A percentile compares a stretch with the other conserved stretches of the same genome.
Evolutionary conservation across 345 rosid genomes (phyloP).

Genomic region (Brassica carinata): DNA sequence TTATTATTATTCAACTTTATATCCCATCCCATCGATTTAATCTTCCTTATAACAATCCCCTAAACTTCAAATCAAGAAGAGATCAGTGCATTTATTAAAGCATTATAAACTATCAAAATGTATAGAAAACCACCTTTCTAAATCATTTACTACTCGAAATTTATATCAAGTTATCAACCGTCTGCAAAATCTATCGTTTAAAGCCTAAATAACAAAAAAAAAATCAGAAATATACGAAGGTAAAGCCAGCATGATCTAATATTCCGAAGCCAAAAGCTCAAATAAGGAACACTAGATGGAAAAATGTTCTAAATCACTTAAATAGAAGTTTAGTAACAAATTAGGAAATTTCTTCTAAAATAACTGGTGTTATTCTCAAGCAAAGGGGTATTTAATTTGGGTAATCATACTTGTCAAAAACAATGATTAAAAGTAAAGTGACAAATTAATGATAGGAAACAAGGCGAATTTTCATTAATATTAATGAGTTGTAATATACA

Average conservation of each 20-base stretch:
- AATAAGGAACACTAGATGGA: neutral
- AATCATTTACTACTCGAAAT: neutral
- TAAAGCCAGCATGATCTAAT: neutral
- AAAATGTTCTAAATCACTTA: neutral
- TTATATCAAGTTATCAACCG: neutral
- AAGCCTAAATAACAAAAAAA: neutral
- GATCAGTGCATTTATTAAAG: neutral
- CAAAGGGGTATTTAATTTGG: neutral
- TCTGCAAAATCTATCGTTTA: neutral
- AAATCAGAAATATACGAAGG: neutral
- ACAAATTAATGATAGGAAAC: neutral
- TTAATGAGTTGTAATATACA: constrained; percentile 38
- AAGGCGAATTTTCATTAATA: constrained; percentile 15
- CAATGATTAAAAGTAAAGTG: constrained; percentile 6
- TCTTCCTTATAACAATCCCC: neutral
- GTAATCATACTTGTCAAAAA: neutral
- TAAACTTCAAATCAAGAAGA: neutral
- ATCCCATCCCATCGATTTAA: constrained; percentile 18
- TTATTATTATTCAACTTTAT: constrained; percentile 27
- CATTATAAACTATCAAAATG: neutral
- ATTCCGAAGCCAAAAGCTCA: neutral
- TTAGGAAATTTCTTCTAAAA: neutral
- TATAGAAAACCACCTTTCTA: neutral
- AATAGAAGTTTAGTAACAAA: neutral
- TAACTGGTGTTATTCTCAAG: neutral